Evolutionary conservation across 2,329 filamentous ascomycete species (phyloP), one percentile per base, ranked within the genome.

Genomic region (Xylaria sp.): DNA sequence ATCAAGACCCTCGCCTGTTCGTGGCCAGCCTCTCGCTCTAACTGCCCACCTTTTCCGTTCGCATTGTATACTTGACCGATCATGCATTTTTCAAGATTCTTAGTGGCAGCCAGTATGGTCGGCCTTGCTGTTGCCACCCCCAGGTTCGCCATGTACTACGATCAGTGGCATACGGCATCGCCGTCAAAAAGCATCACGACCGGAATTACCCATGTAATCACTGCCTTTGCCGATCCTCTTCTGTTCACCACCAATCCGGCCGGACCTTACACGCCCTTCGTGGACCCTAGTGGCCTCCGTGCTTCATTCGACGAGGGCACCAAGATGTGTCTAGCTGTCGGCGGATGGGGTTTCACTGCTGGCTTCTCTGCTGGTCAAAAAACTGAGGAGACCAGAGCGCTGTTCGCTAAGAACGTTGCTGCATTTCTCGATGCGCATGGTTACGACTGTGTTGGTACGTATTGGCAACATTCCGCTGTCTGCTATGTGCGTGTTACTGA

Each of bases 341-440:
- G 92, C 12, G 92, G 91, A 62, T 94, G 92, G 91, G 91, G 91
- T 0, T 90, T 93, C 69, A 89, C 86, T 0, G 77, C 79, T 7
- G 91, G 90, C 0, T 94, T 92, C 75, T 84, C 86, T 0, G 78
- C 77, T 10, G 90, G 86, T 0, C 88, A 89, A 1, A 83, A 82
- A 84, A 84, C 3, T 82, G 86, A 0, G 73, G 79, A 6, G 37
- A 85, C 84, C 1, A 86, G 90, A 18, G 81, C 84, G 69, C 81
- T 80, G 8, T 94, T 91, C 80, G 89, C 91, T 1, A 82, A 82
- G 54, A 92, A 92, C 72, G 84, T 93, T 1, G 87, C 85, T 8
- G 81, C 81, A 34, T 90, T 93, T 87, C 82, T 94, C 0, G 80
- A 85, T 3, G 80, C 79, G 0, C 88, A 87, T 13, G 89, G 88